These are phyloP conservation scores for Hansenula anomala DNA, from an alignment of 1,139 yeast genomes.

Conservation along the genomic window DNA sequence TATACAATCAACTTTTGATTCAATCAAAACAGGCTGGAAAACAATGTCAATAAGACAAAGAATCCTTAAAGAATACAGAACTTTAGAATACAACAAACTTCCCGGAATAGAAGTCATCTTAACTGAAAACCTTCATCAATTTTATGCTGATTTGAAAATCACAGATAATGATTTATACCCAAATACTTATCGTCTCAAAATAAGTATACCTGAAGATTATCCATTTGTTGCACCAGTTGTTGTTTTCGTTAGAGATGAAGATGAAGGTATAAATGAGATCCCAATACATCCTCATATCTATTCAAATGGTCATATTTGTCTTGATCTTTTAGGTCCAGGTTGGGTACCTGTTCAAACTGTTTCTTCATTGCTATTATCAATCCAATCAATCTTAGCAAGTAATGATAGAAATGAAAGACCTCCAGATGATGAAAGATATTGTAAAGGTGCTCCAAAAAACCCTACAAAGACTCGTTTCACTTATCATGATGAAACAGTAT, in stretches of 20 bases:
- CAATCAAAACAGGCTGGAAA: conserved; percentile 4
- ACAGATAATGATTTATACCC: conserved; percentile 27
- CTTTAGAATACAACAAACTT: conserved; percentile 7
- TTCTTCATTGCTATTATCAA: conserved; percentile 47
- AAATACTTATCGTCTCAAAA: conserved; percentile 32
- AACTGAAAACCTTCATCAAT: conserved; percentile 17
- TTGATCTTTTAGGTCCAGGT: conserved; percentile 56
- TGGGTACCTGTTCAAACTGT: conserved; percentile 73
- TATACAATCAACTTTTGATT: conserved; percentile 5
- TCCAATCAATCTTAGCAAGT: conserved; percentile 60
- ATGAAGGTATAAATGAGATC: conserved; percentile 24
- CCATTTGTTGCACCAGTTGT: conserved; percentile 67
- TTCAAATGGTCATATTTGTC: conserved; percentile 70
- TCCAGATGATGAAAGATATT: conserved; percentile 47
- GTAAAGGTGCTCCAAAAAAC: conserved; percentile 47
- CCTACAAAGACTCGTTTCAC: conserved; percentile 47
- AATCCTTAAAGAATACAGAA: conserved; percentile 17
- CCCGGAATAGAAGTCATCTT: conserved; percentile 12
- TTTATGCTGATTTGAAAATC: conserved; percentile 16
- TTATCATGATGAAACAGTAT: conserved; percentile 53
- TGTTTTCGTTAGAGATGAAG: conserved; percentile 34
- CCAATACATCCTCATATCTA: conserved; percentile 74
- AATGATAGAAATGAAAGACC: conserved; percentile 38
- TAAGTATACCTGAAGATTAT: conserved; percentile 43
- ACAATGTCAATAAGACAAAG: conserved; percentile 11